These are phyloP conservation scores for Copromyces sp. DNA, from an alignment of 495 filamentous ascomycete genomes.

Conservation along the genomic window DNA sequence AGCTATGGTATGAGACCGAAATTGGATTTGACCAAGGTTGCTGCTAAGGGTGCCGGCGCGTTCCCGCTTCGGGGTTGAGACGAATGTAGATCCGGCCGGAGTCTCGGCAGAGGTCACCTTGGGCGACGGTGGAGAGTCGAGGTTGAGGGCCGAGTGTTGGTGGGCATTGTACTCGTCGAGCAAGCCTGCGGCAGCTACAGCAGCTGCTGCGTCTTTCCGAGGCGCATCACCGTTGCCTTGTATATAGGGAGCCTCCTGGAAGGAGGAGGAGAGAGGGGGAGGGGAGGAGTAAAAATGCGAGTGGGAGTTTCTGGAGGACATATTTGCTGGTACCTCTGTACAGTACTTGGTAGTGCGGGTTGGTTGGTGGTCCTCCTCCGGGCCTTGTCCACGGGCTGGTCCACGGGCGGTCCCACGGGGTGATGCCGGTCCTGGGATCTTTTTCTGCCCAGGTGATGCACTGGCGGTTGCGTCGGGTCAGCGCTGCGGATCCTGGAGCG, in stretches of 20 bases:
- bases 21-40: conserved; percentile 14
- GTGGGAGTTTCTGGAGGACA: background rate
- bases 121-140: conserved; percentile 1
- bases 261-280: background rate
- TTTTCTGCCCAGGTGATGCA: background rate
- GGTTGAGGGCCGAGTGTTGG: conserved; percentile 7
- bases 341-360: background rate
- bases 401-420: background rate
- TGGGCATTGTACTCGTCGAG: conserved; percentile 3
- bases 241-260: background rate
- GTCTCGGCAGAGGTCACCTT: conserved; percentile 2
- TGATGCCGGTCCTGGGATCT: background rate
- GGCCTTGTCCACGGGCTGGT: background rate
- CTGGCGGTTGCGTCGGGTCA: background rate
- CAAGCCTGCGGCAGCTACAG: conserved; percentile 3
- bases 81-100: conserved; percentile 1
- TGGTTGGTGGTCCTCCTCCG: background rate
- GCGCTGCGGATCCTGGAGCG: background rate
- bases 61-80: conserved; percentile 2
- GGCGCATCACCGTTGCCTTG: background rate
- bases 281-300: background rate
- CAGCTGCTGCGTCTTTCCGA: conserved; percentile 3
- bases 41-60: background rate
- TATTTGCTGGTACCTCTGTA: background rate
- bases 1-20: conserved; percentile 25